A percentile compares a stretch with the other conserved stretches of the same genome.
Evolutionary conservation across 73 alveolate species (phyloP).

Genomic region (Tetrahymena borealis): DNA sequence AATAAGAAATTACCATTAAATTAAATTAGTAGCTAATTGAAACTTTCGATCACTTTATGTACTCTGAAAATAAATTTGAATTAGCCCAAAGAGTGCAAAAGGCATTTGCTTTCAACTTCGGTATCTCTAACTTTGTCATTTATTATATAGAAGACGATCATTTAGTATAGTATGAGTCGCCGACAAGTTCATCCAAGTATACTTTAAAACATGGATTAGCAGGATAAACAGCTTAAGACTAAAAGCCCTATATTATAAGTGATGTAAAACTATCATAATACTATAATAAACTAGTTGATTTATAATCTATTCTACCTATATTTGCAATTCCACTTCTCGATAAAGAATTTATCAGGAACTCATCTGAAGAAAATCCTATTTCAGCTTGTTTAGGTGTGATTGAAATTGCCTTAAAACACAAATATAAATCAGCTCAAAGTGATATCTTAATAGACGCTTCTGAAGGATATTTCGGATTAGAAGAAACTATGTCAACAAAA

Average conservation of each 20-base stretch:
- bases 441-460: conserved; percentile 15
- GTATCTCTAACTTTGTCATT: conserved; percentile 23
- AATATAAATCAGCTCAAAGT: conserved; percentile 4
- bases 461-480: conserved; percentile 38
- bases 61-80: conserved; percentile 6
- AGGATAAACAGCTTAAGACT: conserved; percentile 19
- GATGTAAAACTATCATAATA: conserved; percentile 28
- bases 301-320: conserved; percentile 30
- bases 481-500: conserved; percentile 33
- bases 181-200: background rate
- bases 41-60: conserved; percentile 8
- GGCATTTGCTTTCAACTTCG: conserved; percentile 14
- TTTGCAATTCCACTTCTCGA: conserved; percentile 33
- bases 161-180: background rate
- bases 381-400: conserved; percentile 16
- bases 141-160: conserved; percentile 19
- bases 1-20: conserved; percentile 6
- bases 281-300: conserved; percentile 33
- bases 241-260: conserved; percentile 18
- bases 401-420: background rate
- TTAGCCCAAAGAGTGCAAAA: background rate
- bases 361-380: background rate
- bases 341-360: background rate
- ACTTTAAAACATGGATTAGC: conserved; percentile 36
- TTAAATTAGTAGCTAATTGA: conserved; percentile 28